phyloP scores from a whole-genome alignment of 2,329 filamentous ascomycete species.

The Diaporthe longicolla region DNA sequence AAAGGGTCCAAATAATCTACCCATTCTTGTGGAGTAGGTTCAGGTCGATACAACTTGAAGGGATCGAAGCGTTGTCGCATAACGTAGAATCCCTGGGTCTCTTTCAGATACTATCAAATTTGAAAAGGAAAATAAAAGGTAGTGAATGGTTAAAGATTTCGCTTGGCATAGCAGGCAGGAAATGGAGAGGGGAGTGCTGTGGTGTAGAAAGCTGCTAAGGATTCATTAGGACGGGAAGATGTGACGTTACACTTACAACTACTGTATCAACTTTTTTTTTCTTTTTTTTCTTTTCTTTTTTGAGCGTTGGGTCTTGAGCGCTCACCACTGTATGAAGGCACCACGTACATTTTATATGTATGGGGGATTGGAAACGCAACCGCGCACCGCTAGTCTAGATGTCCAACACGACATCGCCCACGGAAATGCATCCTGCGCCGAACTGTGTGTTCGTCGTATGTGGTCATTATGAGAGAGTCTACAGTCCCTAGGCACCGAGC shows the following conservation, averaged over 20 bases:
- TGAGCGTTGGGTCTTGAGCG: too few species aligned
- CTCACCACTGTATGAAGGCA: too few species aligned
- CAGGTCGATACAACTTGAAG: not conserved
- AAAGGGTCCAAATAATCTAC: conserved; percentile 3
- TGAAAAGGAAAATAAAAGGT: not conserved
- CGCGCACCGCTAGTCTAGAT: too few species aligned
- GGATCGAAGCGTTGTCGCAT: not conserved
- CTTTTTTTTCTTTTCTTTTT: too few species aligned
- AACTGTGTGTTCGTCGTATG: not conserved
- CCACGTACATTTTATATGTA: too few species aligned
- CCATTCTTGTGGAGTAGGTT: not conserved
- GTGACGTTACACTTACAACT: not conserved
- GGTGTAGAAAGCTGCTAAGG: not conserved
- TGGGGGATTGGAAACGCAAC: too few species aligned
- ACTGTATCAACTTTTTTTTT: too few species aligned
- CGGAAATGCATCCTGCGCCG: not conserved
- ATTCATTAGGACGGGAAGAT: not conserved
- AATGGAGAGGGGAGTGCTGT: not conserved
- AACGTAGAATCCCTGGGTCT: not conserved
- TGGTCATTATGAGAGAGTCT: not conserved
- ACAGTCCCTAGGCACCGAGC: not conserved
- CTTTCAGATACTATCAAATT: not conserved
- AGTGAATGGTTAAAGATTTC: not conserved
- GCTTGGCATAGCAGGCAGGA: not conserved
- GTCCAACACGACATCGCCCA: not conserved